phyloP scores from a whole-genome alignment of 2,329 filamentous ascomycete species.

The Monilinia fructicola region DNA sequence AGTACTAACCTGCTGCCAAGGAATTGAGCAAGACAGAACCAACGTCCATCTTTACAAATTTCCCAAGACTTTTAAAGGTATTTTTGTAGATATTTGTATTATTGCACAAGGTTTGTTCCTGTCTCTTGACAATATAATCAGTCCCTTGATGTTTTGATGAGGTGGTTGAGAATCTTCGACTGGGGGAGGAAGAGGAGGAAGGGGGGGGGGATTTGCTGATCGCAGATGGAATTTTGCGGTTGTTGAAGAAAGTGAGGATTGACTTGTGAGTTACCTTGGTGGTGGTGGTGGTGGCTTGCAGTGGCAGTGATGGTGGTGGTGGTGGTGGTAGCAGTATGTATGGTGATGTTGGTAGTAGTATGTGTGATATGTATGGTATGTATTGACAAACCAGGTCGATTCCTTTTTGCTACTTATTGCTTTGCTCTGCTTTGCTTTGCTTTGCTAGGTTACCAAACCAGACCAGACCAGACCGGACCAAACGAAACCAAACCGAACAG shows the following conservation, averaged over 20 bases:
- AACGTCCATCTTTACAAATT: constrained; percentile 75
- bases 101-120: neutral
- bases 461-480: neutral
- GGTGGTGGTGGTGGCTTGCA: neutral
- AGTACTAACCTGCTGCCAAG: constrained; percentile 79
- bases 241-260: constrained; percentile 18
- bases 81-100: neutral
- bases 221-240: constrained; percentile 19
- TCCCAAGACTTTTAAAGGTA: neutral
- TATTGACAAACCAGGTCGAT: too few species aligned
- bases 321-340: neutral
- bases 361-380: neutral
- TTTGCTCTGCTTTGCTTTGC: too few species aligned
- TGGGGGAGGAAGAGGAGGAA: neutral
- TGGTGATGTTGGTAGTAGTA: neutral
- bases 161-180: constrained; percentile 11
- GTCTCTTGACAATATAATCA: neutral
- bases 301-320: neutral
- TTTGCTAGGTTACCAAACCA: neutral
- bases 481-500: too few species aligned
- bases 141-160: constrained; percentile 4
- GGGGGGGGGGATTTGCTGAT: constrained; percentile 4
- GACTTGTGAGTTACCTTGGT: neutral
- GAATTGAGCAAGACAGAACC: constrained; percentile 97
- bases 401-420: neutral